Base-by-base conservation (phyloP, 108 stramenopile species). In the Schizochytrium sp. region DNA sequence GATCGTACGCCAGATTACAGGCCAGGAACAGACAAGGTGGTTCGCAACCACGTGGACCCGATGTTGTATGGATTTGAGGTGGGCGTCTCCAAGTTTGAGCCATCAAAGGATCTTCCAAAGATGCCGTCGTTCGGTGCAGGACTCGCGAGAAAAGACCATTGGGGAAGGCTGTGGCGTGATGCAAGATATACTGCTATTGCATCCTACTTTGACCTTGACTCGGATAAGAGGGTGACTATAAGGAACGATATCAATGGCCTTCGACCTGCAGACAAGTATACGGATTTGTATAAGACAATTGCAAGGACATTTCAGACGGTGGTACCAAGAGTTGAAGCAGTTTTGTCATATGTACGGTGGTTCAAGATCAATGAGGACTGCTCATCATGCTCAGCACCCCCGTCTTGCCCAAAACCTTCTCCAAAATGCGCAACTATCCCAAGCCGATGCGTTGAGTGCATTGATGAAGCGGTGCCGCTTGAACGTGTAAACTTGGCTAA, bases 161-260 rank as follows among this genome's bases (percentile, higher is more conserved):
- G 61, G 88, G 88, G 91, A 47, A 50, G 89, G 28, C 72, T 60
- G n/a, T 4, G 19, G 4, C 61, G 89, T 28, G 73, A 45, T 4
- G 49, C 38, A 10, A 56, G 88, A 59, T 91, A 89, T 58, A 89
- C 89, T 44, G 89, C 89, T 19, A 19, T 72, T 19, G 38, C 72
- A 12, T 15, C 72, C 38, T 72, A 72, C 40, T 72, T 72, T n/a
- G 88, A 10, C 60, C 41, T 91, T 83, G 19, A 3, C 2, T 10
- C 17, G 38, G 72, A 76, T 50, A 87, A 87, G 28, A 28, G 38
- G 15, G 64, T 61, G 17, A n/a, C 72, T 45, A 89, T 91, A 55
- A 41, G 57, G 40, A 87, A 76, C 46, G 72, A 89, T 55, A 91
- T 91, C 89, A 91, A 91, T 73, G 57, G 57, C 72, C 28, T 91